phyloP scores from a whole-genome alignment of 805 yeast species.

The Lachancea cidri region DNA sequence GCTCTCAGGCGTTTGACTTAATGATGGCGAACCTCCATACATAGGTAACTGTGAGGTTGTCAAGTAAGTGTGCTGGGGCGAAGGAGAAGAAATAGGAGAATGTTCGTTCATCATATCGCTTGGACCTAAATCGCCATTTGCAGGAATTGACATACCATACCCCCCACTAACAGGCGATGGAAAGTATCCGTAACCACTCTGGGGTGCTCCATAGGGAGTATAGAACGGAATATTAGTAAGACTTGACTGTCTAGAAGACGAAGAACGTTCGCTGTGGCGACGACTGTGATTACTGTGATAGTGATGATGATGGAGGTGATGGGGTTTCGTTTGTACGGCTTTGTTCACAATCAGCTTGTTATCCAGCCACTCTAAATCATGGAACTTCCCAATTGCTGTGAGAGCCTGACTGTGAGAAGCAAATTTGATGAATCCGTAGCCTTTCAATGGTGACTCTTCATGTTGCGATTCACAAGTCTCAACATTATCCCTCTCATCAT shows the following conservation, averaged over 20 bases:
- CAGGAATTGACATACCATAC: conserved; percentile 2
- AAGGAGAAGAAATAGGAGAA: conserved; percentile 8
- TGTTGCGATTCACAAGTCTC: conserved; percentile 10
- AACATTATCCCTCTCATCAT: conserved; percentile 7
- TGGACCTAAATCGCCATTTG: background rate
- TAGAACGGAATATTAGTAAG: conserved; percentile 6
- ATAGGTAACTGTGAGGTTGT: conserved; percentile 2
- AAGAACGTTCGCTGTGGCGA: conserved; percentile 11
- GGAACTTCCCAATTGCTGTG: conserved; percentile 44
- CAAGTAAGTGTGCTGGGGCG: conserved; percentile 4
- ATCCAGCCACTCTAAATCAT: conserved; percentile 37
- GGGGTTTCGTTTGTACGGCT: conserved; percentile 31
- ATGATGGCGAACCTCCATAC: conserved; percentile 10
- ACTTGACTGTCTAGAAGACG: conserved; percentile 9
- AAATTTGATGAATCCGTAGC: conserved; percentile 53
- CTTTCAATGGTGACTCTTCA: conserved; percentile 28
- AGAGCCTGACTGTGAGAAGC: conserved; percentile 44
- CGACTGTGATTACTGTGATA: conserved; percentile 5
- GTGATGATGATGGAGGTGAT: conserved; percentile 10
- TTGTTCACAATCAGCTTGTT: conserved; percentile 32
- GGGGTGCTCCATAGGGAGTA: conserved; percentile 6
- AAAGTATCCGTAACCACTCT: conserved; percentile 4
- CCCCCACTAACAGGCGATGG: background rate
- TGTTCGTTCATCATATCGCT: conserved; percentile 1
- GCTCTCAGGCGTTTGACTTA: conserved; percentile 8